Evolutionary conservation across 139 green algal species (phyloP), one percentile per base, ranked within the genome.

Genomic region (Chlamydomonas schloesseri): DNA sequence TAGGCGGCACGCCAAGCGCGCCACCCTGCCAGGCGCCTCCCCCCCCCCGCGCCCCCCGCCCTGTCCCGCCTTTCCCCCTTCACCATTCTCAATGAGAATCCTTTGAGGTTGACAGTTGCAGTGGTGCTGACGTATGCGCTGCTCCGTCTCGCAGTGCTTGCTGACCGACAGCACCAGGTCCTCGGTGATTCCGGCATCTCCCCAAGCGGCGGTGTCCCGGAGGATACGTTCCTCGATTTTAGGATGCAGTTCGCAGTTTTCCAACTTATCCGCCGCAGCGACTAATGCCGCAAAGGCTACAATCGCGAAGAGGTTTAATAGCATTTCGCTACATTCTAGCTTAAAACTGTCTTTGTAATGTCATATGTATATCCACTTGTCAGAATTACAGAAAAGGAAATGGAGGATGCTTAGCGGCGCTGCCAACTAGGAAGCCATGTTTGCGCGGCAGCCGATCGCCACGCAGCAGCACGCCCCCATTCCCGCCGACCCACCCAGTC

Each of bases 81-180:
- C 24, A 67, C 60, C 60, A 23, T 29, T 28, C 46, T 85, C 67
- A 23, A 77, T 77, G 17, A 70, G n/a, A 26, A 85, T 70, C 3
- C 67, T 20, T 50, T 76, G 79, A 4, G 50, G 47, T 29, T 76
- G 79, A 0, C 31, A 57, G 47, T 76, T 68, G 33, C 79, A 85
- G 21, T 85, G 9, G 0, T 76, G 5, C n/a, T 69, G 4, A 1
- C 9, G 57, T 8, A 85, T 76, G 0, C 67, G 65, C 79, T 77
- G 23, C 28, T 53, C 28, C 5, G n/a, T 58, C 3, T 57, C 23
- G 47, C 79, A 85, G 46, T 58, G n/a, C 47, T 77, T 73, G 60
- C 47, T 58, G 31, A 85, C n/a, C 33, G 14, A 58, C 21, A 58
- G 47, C 31, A 76, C 79, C 24, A 77, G 5, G 23, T 85, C 79